Conservation (phyloP, 495 filamentous ascomycete genomes). For the Neurospora sp. region DNA sequence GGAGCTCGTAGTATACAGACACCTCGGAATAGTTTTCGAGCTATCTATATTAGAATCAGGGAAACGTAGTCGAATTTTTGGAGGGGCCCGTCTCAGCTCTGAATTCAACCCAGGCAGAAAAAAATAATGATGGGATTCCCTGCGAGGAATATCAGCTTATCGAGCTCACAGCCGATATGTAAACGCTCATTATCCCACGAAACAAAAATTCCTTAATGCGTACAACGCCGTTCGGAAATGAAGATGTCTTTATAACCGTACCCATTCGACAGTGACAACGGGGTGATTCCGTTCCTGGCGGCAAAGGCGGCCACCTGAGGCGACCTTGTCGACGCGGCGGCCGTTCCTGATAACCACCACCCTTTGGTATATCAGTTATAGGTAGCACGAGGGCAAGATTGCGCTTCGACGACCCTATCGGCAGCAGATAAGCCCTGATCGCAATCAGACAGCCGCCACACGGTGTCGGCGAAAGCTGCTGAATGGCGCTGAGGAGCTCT, state of each 20-base stretch:
- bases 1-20: background rate
- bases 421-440: background rate
- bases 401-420: background rate
- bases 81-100: background rate
- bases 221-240: background rate
- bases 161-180: background rate
- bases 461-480: background rate
- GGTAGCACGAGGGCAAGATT: background rate
- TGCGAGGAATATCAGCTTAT: background rate
- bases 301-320: background rate
- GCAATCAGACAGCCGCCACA: background rate
- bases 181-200: background rate
- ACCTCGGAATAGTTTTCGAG: background rate
- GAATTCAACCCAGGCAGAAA: background rate
- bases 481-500: background rate
- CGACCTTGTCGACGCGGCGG: background rate
- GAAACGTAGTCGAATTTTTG: background rate
- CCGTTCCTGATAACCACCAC: background rate
- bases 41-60: background rate
- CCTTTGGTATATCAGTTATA: background rate
- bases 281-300: background rate
- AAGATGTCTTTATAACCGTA: background rate
- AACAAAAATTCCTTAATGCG: background rate
- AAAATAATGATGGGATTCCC: background rate
- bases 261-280: background rate